A percentile compares a stretch with the other conserved stretches of the same genome.
Evolutionary conservation across 106 monocot genomes (phyloP).

Genomic region (Hemerocallis citrina): DNA sequence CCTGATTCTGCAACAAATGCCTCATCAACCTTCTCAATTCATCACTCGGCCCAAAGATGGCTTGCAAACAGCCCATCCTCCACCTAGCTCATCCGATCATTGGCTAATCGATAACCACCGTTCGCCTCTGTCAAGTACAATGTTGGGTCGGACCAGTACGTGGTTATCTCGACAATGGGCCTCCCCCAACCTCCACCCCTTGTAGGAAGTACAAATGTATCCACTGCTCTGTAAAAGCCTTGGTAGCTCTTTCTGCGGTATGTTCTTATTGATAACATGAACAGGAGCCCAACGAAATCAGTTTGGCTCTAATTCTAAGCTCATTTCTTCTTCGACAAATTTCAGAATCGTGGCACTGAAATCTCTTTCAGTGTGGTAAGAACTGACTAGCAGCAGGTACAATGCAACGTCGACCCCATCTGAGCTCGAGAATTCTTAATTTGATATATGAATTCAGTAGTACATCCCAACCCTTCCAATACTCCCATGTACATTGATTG

Average conservation of each 20-base stretch:
- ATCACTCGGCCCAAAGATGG: constrained; percentile 35
- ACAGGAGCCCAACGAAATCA: constrained; percentile 35
- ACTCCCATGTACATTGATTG: too few species aligned
- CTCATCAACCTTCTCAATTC: constrained; percentile 38
- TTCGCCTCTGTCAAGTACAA: constrained; percentile 58
- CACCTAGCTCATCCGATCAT: constrained; percentile 31
- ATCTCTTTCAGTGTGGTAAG: constrained; percentile 47
- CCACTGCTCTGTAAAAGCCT: constrained; percentile 41
- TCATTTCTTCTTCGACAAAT: constrained; percentile 13
- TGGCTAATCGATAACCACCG: constrained; percentile 40
- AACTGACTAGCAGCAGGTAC: constrained; percentile 30
- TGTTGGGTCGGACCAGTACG: constrained; percentile 54
- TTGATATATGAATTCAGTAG: too few species aligned
- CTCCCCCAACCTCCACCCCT: constrained; percentile 67
- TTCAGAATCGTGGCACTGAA: too few species aligned
- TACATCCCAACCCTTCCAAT: too few species aligned
- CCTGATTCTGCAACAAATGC: constrained; percentile 17
- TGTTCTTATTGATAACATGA: constrained; percentile 24
- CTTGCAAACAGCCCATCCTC: constrained; percentile 51
- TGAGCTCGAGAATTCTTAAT: constrained; percentile 24
- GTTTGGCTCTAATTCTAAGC: constrained; percentile 10
- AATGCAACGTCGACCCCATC: constrained; percentile 34
- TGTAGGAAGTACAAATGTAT: constrained; percentile 49
- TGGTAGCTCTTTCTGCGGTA: constrained; percentile 42
- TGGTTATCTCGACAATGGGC: constrained; percentile 53